Evolutionary conservation across 495 filamentous ascomycete species (phyloP).

Genomic region (Neurospora tetrasperma): DNA sequence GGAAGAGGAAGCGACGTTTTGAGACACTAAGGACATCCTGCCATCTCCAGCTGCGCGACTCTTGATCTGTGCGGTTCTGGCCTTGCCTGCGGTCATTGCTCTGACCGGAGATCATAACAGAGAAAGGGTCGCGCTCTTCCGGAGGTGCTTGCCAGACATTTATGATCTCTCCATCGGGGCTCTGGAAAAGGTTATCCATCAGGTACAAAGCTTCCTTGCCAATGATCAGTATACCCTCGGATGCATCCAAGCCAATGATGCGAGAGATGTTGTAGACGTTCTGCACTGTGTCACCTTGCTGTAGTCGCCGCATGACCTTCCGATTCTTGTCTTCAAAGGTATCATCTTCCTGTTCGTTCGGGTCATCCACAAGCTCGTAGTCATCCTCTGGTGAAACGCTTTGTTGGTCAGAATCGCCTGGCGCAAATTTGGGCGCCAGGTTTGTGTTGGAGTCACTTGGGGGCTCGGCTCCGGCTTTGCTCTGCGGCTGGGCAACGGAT

Average conservation of each 20-base stretch:
- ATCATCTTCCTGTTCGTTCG: constrained; percentile 69
- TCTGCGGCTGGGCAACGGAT: constrained; percentile 11
- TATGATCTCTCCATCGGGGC: constrained; percentile 89
- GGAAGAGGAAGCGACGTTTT: constrained; percentile 88
- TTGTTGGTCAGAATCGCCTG: constrained; percentile 10
- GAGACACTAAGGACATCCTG: constrained; percentile 92
- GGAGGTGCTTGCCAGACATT: constrained; percentile 87
- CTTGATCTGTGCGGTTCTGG: constrained; percentile 51
- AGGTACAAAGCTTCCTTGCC: constrained; percentile 92
- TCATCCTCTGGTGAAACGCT: constrained; percentile 61
- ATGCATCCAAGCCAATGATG: constrained; percentile 83
- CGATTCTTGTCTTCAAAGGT: constrained; percentile 94
- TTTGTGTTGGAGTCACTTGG: constrained; percentile 4
- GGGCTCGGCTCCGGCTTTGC: constrained; percentile 9
- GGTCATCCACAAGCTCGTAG: constrained; percentile 83
- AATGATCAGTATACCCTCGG: constrained; percentile 82
- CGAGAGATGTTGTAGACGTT: constrained; percentile 90
- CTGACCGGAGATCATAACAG: constrained; percentile 79
- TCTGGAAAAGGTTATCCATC: constrained; percentile 88
- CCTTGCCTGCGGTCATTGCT: constrained; percentile 47
- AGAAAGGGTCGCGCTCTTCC: constrained; percentile 90
- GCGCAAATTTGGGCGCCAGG: neutral
- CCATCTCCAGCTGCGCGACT: constrained; percentile 87
- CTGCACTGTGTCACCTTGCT: constrained; percentile 86
- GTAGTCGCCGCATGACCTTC: constrained; percentile 90